Evolutionary conservation across 2,329 filamentous ascomycete genomes (phyloP).

Genomic region (Fusarium fracticaudum): DNA sequence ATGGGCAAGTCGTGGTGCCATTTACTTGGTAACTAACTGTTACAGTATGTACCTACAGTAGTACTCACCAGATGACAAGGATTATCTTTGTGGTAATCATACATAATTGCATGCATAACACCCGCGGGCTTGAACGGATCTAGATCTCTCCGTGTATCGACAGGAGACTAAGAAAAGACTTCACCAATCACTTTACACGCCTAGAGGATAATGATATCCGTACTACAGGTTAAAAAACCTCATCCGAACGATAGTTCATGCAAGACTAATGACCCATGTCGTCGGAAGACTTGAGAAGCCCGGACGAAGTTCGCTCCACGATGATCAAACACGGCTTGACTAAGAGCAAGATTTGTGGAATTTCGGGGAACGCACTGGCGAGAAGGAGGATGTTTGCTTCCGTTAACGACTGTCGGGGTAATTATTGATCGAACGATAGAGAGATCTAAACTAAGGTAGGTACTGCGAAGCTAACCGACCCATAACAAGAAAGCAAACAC

Average conservation of each 20-base stretch:
- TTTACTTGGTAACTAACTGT: not conserved
- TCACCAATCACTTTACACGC: not conserved
- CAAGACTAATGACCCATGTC: not conserved
- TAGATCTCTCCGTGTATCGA: not conserved
- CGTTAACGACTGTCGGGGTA: conserved; percentile 12
- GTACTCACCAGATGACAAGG: not conserved
- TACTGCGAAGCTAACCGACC: not conserved
- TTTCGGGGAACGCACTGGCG: not conserved
- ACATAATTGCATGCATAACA: not conserved
- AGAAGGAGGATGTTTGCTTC: not conserved
- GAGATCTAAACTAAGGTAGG: not conserved
- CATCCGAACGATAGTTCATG: not conserved
- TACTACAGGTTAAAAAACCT: not conserved
- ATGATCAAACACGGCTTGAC: not conserved
- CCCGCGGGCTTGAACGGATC: not conserved
- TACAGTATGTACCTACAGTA: not conserved
- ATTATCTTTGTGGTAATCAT: not conserved
- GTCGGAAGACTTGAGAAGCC: not conserved
- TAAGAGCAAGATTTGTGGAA: not conserved
- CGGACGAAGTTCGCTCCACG: not conserved
- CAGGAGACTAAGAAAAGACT: not conserved
- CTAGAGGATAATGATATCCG: not conserved
- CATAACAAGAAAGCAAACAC: not conserved
- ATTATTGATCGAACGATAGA: conserved; percentile 4
- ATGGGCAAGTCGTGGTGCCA: not conserved